Percentiles rank a stretch among this genome's conserved stretches.
These are phyloP conservation scores for Tetrastigma voinierianum DNA, from an alignment of 164 flowering plant genomes.

Conservation along the genomic window DNA sequence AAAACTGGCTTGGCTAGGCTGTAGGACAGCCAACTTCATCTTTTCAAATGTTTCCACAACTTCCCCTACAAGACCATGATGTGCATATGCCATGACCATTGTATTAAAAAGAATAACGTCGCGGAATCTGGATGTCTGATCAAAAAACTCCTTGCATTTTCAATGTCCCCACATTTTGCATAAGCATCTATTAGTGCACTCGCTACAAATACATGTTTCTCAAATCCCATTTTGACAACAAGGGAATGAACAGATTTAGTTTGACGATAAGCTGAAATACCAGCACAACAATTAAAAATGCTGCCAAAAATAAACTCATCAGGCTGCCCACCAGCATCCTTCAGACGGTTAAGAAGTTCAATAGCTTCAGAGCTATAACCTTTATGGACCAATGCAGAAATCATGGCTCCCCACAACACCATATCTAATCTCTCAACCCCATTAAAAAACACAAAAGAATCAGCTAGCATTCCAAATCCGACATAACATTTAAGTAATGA, in stretches of 20 bases:
- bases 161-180: constrained; percentile 59
- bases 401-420: constrained; percentile 46
- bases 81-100: constrained; percentile 56
- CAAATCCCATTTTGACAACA: constrained; percentile 43
- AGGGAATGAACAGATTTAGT: constrained; percentile 41
- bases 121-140: constrained; percentile 12
- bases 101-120: constrained; percentile 43
- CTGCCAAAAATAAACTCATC: constrained; percentile 56
- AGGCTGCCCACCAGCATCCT: constrained; percentile 35
- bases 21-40: constrained; percentile 34
- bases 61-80: constrained; percentile 45
- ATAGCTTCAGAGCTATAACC: constrained; percentile 36
- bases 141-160: constrained; percentile 39
- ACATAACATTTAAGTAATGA: constrained; percentile 39
- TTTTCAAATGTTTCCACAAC: constrained; percentile 38
- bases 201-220: constrained; percentile 27
- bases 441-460: constrained; percentile 31
- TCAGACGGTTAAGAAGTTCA: constrained; percentile 23
- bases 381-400: constrained; percentile 41
- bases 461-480: constrained; percentile 23
- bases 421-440: constrained; percentile 27
- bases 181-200: constrained; percentile 57
- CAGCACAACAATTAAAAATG: constrained; percentile 43
- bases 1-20: constrained; percentile 54
- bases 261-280: constrained; percentile 24